Base-by-base conservation (phyloP, 2,329 filamentous ascomycete genomes). In the Verticillium dahliae region DNA sequence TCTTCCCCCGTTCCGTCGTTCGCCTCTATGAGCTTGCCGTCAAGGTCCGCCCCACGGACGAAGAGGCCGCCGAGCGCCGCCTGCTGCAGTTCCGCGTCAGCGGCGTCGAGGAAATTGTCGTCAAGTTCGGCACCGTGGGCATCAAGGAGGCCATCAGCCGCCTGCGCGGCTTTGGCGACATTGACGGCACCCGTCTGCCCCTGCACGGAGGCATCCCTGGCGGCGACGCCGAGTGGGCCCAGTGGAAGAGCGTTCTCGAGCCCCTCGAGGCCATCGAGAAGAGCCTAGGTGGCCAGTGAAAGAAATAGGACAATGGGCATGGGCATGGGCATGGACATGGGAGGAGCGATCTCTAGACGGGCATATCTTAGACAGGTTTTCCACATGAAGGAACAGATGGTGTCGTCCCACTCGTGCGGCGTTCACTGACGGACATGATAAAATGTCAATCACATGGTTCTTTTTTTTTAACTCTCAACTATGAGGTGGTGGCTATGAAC, bases 91-190 rank as follows among this genome's bases (percentile, higher is more conserved):
- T 81, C 71, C 81, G 78, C 62, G 80, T 89, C 57, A 87, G 83
- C 66, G 76, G 78, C 3, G 81, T 85, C 35, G 86, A 89, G 71
- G 86, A 88, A 72, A 74, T 85, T 56, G 80, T 89, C 60, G 86
- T 81, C 0, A 80, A 74, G 64, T 85, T 80, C 70, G 86, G 86
- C 0, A 83, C 83, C 0, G 80, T 89, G 0, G 87, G 86, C 1
- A 87, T 89, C 69, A 88, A 88, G 71, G 86, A 90, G 73, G 85
- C 81, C 0, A 77, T 85, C 6, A 81, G 80, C 62, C 75, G 85
- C 52, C 74, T 87, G n/a, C 78, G 85, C 63, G 81, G 82, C 0
- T 77, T 87, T 61, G 86, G 86, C 1, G 83, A 85, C 59, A 71
- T 75, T 61, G 84, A 86, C 62, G 85, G 85, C 13, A 85, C 82